Percentiles rank a stretch among this genome's conserved stretches.
Evolutionary conservation across 306 rosid genomes (phyloP).

Genomic region (Arachis stenosperma): DNA sequence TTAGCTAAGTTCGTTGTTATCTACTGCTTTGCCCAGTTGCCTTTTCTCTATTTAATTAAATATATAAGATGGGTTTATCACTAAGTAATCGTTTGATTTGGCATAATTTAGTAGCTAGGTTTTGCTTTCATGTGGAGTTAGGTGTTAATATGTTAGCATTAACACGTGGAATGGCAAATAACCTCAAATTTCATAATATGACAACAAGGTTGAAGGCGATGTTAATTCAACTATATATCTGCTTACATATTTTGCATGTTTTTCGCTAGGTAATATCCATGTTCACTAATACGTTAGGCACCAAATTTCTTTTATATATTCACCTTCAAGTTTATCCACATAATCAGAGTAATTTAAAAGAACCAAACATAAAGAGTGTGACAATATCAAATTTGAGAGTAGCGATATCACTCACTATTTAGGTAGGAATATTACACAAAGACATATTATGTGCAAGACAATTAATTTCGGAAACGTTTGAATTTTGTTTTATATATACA

Average conservation of each 20-base stretch:
- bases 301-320: not conserved
- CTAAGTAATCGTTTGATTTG: not conserved
- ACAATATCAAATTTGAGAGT: too few relatives aligned
- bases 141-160: not conserved
- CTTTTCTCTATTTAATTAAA: not conserved
- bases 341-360: too few relatives aligned
- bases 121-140: not conserved
- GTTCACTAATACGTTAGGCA: not conserved
- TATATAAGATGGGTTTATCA: not conserved
- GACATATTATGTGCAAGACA: too few relatives aligned
- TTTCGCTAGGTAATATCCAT: not conserved
- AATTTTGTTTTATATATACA: too few relatives aligned
- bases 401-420: too few relatives aligned
- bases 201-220: conserved; percentile 1
- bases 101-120: not conserved
- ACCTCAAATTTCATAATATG: not conserved
- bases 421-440: too few relatives aligned
- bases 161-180: conserved; percentile 11
- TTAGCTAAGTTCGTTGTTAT: conserved; percentile 5
- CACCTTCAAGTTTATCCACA: too few relatives aligned
- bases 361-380: too few relatives aligned
- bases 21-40: not conserved
- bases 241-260: conserved; percentile 1
- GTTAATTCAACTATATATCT: not conserved
- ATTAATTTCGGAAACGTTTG: too few relatives aligned